Base-by-base conservation (phyloP, 345 rosid genomes). In the Citrus inodora region DNA sequence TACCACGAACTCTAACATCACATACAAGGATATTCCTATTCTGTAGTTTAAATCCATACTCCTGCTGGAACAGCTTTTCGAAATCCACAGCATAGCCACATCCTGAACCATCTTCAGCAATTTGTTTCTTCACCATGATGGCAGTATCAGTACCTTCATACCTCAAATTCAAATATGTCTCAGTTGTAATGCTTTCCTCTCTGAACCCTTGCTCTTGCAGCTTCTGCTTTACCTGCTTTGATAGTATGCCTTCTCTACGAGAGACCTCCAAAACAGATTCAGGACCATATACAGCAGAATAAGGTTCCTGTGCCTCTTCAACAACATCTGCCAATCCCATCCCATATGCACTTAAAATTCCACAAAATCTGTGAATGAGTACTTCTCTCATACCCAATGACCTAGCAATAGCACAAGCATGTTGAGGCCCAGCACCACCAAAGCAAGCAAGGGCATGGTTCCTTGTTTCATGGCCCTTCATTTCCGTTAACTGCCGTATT, bases 371-470 rank as follows among this genome's bases (percentile, higher is more conserved):
- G 80, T 95, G 99, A 78, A 95, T 85, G 61, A 95, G 89, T 55
- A 95, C 96, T 84, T 92, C 98, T 67, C 77, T 92, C 99, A 95
- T 95, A 64, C 99, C 98, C 86, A 95, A 75, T 37, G 94, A 91
- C 85, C 95, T 86, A 60, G 99, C 97, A 69, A 95, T 92, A 60
- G 99, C 97, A 85, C 99, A 95, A 56, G 99, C 93, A 87, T 93
- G 99, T 25, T 96, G 99, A 58, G 99, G 98, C 61, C 99, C 99
- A 80, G 98, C 99, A 77, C 97, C 99, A 65, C 99, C 99, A 80
- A 96, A 96, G 85, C 98, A 96, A 75, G 93, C 99, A 67, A 96
- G 97, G 8, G 97, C 94, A 75, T 96, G 99, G 67, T 89, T 92
- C 86, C 80, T 85, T n/a, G 98, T 96, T 82, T 96, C 99, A 59